phyloP scores from a whole-genome alignment of 129 eudicot species.

The Saposhnikovia divaricata region DNA sequence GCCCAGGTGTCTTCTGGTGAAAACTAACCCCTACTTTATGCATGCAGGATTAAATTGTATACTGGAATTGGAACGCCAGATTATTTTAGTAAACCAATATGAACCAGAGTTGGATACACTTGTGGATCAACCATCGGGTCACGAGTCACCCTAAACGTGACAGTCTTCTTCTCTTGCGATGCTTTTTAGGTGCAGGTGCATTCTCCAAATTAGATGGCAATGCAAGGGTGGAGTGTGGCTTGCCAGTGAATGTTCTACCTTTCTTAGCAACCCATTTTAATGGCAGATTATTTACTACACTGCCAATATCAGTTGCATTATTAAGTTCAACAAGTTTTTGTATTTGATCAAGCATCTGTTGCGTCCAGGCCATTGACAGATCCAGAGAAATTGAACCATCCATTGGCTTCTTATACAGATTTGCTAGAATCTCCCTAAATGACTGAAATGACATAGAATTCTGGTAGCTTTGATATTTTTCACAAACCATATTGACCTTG shows the following conservation, averaged over 20 bases:
- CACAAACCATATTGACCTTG: constrained; percentile 82
- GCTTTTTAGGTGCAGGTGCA: constrained; percentile 32
- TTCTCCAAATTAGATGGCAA: constrained; percentile 22
- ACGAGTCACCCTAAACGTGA: constrained; percentile 40
- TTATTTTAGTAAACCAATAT: background rate
- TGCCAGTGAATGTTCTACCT: constrained; percentile 42
- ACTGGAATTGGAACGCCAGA: background rate
- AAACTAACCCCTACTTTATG: background rate
- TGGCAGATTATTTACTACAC: constrained; percentile 55
- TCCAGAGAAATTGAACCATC: constrained; percentile 80
- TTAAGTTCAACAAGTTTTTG: constrained; percentile 67
- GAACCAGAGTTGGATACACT: background rate
- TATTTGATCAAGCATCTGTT: constrained; percentile 67
- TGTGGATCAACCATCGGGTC: background rate
- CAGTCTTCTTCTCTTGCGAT: constrained; percentile 74
- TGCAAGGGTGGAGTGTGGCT: constrained; percentile 18
- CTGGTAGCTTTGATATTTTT: constrained; percentile 21
- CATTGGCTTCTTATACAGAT: constrained; percentile 42
- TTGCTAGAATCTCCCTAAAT: constrained; percentile 37
- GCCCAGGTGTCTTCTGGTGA: background rate
- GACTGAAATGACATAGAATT: constrained; percentile 68
- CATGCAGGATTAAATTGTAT: background rate
- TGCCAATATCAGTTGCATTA: constrained; percentile 42
- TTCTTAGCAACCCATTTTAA: constrained; percentile 62
- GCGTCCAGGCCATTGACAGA: constrained; percentile 61